Base-by-base conservation (phyloP, 163 green algal genomes). In the Volvox carteri region DNA sequence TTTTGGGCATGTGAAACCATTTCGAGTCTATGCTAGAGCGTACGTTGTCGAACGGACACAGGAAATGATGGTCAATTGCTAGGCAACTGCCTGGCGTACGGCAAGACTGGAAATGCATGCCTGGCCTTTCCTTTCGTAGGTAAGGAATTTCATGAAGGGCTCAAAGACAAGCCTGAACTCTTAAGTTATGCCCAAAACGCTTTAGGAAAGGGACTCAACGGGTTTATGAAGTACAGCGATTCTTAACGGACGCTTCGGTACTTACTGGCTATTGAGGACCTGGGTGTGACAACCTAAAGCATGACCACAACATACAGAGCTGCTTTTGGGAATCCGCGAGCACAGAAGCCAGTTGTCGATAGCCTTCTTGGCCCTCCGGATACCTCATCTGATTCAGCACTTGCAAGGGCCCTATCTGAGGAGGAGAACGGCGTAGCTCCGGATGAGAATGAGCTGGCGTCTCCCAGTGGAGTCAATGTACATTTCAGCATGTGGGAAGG, bases 291-390 rank as follows among this genome's bases (percentile, higher is more conserved):
- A 75, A 6, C 16, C 12, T 75, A 30, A 84, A 75, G 19, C 30
- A 87, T 87, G 80, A 21, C 80, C 2, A 87, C 80, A 4, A 87
- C 62, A 12, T 87, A 87, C n/a, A 30, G 35, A 72, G 80, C 80
- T 35, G 80, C 80, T 37, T 87, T 87, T n/a, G 80, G 80, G 11
- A 87, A 87, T 60, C 80, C 80, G 5, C n/a, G 30, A 8, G 80
- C 80, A 7, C 80, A 87, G 16, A 68, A 70, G 16, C 5, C 62
- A 7, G 80, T 87, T 18, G 80, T 62, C 4, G 60, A 48, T 44
- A 86, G 41, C 42, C 78, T 86, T 35, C 18, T 50, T 18, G 37
- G 37, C 16, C 28, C 30, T 30, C 80, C 80, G 28, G 80, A 87
- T n/a, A 87, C 80, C 1, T 87, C 80, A 33, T 58, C 7, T 33